Conservation (phyloP, 148 eudicot species). For the Silene conica region DNA sequence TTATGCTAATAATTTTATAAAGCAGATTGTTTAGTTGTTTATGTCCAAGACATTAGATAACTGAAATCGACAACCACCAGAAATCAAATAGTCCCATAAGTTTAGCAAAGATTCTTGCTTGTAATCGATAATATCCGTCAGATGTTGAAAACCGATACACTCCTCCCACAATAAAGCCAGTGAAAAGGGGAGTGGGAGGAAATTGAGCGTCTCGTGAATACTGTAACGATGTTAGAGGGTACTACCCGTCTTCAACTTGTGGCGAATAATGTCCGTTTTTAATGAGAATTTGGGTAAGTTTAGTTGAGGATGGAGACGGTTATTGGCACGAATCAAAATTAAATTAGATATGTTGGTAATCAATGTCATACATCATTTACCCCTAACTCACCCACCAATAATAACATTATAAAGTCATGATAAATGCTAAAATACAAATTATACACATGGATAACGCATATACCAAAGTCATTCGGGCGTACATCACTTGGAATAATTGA, state of each 20-base stretch:
- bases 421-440: not conserved
- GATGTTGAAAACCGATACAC: too few relatives aligned
- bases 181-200: too few relatives aligned
- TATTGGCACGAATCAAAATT: not conserved
- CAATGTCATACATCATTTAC: not conserved
- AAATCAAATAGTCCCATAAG: not conserved
- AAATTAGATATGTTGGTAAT: not conserved
- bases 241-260: too few relatives aligned
- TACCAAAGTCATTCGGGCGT: not conserved
- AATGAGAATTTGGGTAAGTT: too few relatives aligned
- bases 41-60: not conserved
- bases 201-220: too few relatives aligned
- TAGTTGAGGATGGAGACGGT: not conserved
- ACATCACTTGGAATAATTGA: constrained; percentile 16
- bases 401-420: not conserved
- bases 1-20: too few relatives aligned
- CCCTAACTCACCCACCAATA: not conserved
- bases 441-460: not conserved
- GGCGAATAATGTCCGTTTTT: too few relatives aligned
- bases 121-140: too few relatives aligned
- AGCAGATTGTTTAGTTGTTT: too few relatives aligned
- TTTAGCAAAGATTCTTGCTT: too few relatives aligned
- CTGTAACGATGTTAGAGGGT: too few relatives aligned
- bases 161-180: too few relatives aligned
- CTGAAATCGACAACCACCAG: not conserved